phyloP scores from a whole-genome alignment of 805 yeast species.

The Lipomyces starkeyi region DNA sequence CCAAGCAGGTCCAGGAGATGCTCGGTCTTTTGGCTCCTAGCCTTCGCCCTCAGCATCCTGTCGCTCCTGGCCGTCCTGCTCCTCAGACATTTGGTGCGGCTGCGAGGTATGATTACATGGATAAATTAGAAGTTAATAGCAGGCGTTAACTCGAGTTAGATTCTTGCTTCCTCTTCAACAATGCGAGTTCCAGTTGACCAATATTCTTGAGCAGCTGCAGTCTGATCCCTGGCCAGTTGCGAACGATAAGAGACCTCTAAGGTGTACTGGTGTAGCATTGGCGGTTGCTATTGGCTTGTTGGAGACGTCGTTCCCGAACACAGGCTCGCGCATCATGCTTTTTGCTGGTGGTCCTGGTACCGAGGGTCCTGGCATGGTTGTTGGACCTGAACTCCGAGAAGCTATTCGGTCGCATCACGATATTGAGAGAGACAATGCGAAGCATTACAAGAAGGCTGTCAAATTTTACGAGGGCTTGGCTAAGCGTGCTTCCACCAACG shows the following conservation, averaged over 20 bases:
- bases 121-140: background rate
- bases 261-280: conserved; percentile 93
- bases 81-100: conserved; percentile 39
- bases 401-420: conserved; percentile 98
- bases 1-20: conserved; percentile 63
- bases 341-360: conserved; percentile 97
- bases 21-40: conserved; percentile 54
- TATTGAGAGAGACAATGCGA: conserved; percentile 87
- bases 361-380: conserved; percentile 91
- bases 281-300: conserved; percentile 81
- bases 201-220: conserved; percentile 75
- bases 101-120: conserved; percentile 36
- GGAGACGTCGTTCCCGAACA: conserved; percentile 81
- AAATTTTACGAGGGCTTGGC: conserved; percentile 80
- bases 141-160: conserved; percentile 43
- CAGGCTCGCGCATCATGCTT: conserved; percentile 86
- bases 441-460: conserved; percentile 83
- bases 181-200: conserved; percentile 83
- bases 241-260: conserved; percentile 74
- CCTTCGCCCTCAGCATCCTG: conserved; percentile 36
- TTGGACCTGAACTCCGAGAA: conserved; percentile 87
- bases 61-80: conserved; percentile 33
- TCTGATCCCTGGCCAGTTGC: conserved; percentile 90
- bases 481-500: conserved; percentile 68
- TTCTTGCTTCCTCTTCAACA: conserved; percentile 76